Conservation (phyloP, 2,329 filamentous ascomycete genomes). For the Cadophora gregata region DNA sequence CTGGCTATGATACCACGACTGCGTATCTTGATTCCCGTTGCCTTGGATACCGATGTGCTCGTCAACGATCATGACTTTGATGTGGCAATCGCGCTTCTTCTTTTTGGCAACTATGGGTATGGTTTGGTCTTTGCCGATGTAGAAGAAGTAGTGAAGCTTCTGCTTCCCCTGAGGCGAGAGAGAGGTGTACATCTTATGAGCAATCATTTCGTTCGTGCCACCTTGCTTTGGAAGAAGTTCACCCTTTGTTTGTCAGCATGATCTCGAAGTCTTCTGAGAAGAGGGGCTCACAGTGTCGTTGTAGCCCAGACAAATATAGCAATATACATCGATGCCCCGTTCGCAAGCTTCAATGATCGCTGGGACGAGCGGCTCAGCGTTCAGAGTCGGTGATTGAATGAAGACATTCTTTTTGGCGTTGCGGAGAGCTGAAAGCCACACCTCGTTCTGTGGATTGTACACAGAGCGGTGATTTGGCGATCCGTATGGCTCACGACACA, state of each 20-base stretch:
- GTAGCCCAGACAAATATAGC: conserved; percentile 79
- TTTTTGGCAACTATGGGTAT: conserved; percentile 68
- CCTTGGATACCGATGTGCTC: conserved; percentile 72
- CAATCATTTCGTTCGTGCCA: conserved; percentile 76
- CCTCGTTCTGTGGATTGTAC: conserved; percentile 75
- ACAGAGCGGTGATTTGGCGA: conserved; percentile 64
- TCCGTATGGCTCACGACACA: conserved; percentile 72
- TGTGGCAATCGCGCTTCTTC: conserved; percentile 73
- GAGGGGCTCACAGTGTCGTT: conserved; percentile 65
- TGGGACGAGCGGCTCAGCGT: conserved; percentile 70
- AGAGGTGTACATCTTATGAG: conserved; percentile 61
- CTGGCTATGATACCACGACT: conserved; percentile 79
- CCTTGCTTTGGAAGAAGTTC: conserved; percentile 78
- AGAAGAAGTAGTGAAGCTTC: conserved; percentile 68
- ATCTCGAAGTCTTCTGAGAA: background rate
- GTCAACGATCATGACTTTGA: conserved; percentile 80
- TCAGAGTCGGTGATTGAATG: conserved; percentile 80
- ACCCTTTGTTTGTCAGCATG: conserved; percentile 51
- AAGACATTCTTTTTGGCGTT: conserved; percentile 71
- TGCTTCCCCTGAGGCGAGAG: conserved; percentile 56
- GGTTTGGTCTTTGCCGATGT: conserved; percentile 76
- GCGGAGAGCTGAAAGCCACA: conserved; percentile 72
- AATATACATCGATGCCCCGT: conserved; percentile 70
- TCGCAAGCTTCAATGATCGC: conserved; percentile 69
- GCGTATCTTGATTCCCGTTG: conserved; percentile 81